Conservation (phyloP, 2,329 filamentous ascomycete genomes). For the Sporothrix phasma region DNA sequence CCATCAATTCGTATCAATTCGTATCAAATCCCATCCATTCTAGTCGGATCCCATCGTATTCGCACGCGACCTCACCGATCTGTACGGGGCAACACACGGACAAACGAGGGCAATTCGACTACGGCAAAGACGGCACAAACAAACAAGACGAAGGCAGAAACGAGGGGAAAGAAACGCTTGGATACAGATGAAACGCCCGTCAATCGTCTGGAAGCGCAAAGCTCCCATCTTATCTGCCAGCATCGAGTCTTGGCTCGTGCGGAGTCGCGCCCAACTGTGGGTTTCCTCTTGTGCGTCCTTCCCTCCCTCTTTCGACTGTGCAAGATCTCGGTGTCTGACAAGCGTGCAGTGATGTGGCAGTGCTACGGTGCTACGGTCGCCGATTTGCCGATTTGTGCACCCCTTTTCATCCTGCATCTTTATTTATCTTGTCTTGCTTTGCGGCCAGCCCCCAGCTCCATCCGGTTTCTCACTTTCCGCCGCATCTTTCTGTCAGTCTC, state of each 20-base stretch:
- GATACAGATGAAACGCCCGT: neutral
- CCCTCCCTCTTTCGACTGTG: neutral
- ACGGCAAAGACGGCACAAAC: neutral
- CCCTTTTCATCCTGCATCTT: neutral
- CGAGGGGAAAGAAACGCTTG: neutral
- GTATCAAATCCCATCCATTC: too few species aligned
- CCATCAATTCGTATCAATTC: too few species aligned
- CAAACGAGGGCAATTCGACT: constrained; percentile 3
- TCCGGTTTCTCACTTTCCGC: neutral
- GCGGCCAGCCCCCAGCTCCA: neutral
- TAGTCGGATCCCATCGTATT: neutral
- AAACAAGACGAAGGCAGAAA: neutral
- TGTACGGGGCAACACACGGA: neutral
- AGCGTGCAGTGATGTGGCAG: neutral
- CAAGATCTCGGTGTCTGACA: neutral
- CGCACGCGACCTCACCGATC: neutral
- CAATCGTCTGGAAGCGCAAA: neutral
- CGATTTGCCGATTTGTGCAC: neutral
- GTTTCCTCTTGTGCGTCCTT: neutral
- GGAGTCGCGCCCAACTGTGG: neutral
- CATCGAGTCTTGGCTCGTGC: neutral
- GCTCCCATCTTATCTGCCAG: neutral
- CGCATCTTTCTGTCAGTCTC: neutral
- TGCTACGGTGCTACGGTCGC: neutral
- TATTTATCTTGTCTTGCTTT: neutral